phyloP scores from a whole-genome alignment of 768 basidiomycete species.

The Termitomyces sp. region DNA sequence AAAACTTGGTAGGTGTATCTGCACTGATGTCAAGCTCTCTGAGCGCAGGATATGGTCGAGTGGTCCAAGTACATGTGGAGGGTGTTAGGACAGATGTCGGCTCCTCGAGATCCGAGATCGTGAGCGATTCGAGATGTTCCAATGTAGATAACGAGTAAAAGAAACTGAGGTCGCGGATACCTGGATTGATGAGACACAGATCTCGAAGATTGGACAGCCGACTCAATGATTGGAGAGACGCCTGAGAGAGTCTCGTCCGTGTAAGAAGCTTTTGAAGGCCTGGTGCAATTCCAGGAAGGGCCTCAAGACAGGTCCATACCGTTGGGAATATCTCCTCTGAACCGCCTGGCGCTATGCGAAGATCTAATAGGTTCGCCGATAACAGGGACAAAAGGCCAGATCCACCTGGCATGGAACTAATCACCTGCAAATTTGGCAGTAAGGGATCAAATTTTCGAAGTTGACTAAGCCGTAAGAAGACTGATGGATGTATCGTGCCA shows the following conservation, averaged over 20 bases:
- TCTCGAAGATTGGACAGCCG: neutral
- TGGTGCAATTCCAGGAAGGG: neutral
- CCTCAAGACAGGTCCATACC: slow-evolving; percentile 1
- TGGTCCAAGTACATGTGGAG: neutral
- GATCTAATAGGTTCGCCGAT: neutral
- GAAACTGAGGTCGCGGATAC: neutral
- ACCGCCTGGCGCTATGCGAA: neutral
- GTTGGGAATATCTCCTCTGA: neutral
- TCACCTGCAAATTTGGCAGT: neutral
- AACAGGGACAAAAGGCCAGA: slow-evolving; percentile 5
- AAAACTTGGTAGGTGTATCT: neutral
- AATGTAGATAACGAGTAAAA: neutral
- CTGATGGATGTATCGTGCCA: slow-evolving; percentile 1
- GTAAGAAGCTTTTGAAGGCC: neutral
- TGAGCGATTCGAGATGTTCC: neutral
- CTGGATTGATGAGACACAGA: neutral
- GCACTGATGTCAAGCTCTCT: neutral
- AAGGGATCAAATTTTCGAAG: slow-evolving; percentile 1
- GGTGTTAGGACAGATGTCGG: neutral
- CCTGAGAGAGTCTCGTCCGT: neutral
- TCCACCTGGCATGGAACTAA: neutral
- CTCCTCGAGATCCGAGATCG: neutral
- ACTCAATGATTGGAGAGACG: neutral
- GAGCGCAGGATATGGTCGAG: neutral
- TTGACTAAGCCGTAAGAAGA: slow-evolving; percentile 4